Evolutionary conservation across 768 basidiomycete genomes (phyloP), one percentile per base, ranked within the genome.

Genomic region (Suillus bovinus): DNA sequence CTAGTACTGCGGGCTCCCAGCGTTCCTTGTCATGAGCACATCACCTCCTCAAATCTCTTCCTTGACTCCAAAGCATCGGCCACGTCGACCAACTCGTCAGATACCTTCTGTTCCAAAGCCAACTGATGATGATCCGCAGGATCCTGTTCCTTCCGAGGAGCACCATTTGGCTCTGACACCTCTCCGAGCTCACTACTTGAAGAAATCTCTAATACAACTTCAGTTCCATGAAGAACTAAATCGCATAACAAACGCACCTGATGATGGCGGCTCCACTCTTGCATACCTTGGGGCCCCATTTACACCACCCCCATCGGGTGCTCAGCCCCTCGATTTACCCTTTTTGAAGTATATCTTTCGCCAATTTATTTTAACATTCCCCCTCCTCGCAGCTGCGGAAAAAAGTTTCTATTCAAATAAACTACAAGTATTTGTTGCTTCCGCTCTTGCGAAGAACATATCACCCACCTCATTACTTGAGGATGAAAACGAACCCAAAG

Each of bases 171-270:
- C 78, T 57, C 85, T 98, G 55, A 93, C 94, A 1, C 93, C 96
- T 14, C 79, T 96, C 54, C 89, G 96, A 47, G 94, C 96, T 5
- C 97, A 99, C 72, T 99, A 99, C 76, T 91, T 99, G 74, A 99
- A 99, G 82, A 99, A 99, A 76, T 85, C 93, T 20, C 87, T 99
- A 61, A 83, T 98, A 49, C 86, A 90, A 67, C 87, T 98, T 58
- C 89, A 98, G 74, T 87, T 98, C 68, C 77, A 79, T 68, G 78
- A 77, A n/a, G 97, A 99, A 76, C 83, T 99, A 64, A 80, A 86
- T 63, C 78, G 79, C 24, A 81, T 94, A 66, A 84, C 86, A 11
- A 79, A 82, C 6, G 78, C 83, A 0, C 64, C 65, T 5, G 69
- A 79, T 1, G 70, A 78, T 22, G 78, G 76, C 53, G 70, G 82